A percentile compares a stretch with the other conserved stretches of the same genome.
Evolutionary conservation across 1,139 yeast genomes (phyloP).

Genomic region (Taphrina populina): DNA sequence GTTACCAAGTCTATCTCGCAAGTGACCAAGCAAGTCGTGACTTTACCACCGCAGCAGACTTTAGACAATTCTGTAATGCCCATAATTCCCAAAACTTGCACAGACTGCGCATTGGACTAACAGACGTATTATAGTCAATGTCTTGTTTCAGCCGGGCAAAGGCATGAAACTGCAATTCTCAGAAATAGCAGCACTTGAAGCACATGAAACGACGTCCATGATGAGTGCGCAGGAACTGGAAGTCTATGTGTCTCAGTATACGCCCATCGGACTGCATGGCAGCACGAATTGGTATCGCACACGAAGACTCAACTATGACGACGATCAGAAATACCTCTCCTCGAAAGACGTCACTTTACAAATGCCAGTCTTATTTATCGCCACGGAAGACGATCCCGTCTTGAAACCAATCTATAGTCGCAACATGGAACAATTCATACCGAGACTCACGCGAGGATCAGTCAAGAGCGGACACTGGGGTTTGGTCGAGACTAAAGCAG

Average conservation of each 20-base stretch:
- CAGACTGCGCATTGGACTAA: not conserved
- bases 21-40: conserved; percentile 18
- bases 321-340: conserved; percentile 10
- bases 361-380: conserved; percentile 26
- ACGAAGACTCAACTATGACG: conserved; percentile 23
- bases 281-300: conserved; percentile 29
- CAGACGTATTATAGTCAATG: conserved; percentile 12
- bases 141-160: conserved; percentile 19
- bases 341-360: conserved; percentile 3
- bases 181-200: not conserved
- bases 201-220: conserved; percentile 1
- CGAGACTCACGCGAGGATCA: conserved; percentile 1
- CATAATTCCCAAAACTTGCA: not conserved
- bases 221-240: conserved; percentile 12
- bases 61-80: conserved; percentile 18
- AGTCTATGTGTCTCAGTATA: conserved; percentile 14
- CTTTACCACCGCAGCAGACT: conserved; percentile 17
- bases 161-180: conserved; percentile 18
- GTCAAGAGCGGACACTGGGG: conserved; percentile 30
- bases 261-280: not conserved
- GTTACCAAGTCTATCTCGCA: conserved; percentile 26
- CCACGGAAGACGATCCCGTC: conserved; percentile 27
- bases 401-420: conserved; percentile 16
- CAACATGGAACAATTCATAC: conserved; percentile 18
- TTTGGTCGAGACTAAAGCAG: conserved; percentile 11